phyloP scores from a whole-genome alignment of 1,284 basidiomycete genomes.

The Stygiomarasmius scandens region DNA sequence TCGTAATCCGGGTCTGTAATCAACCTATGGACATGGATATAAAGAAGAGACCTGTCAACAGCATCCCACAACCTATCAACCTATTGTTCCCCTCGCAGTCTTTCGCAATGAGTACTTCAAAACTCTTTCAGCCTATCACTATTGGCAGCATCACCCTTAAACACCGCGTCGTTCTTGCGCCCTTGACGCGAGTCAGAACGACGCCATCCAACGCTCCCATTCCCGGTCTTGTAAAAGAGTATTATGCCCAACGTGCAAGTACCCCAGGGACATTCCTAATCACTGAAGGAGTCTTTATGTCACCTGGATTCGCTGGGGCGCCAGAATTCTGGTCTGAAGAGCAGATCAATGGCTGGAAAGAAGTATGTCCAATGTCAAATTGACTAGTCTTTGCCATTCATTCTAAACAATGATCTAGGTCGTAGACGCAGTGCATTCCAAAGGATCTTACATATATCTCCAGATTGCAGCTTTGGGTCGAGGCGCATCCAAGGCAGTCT shows the following conservation, averaged over 20 bases:
- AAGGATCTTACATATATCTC: constrained; percentile 39
- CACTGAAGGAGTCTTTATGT: constrained; percentile 32
- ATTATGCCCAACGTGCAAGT: constrained; percentile 34
- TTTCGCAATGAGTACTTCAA: constrained; percentile 22
- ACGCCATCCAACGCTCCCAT: constrained; percentile 15
- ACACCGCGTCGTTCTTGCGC: constrained; percentile 22
- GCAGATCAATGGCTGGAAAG: neutral
- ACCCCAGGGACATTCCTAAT: constrained; percentile 32
- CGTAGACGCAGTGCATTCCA: constrained; percentile 33
- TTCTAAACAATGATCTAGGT: constrained; percentile 19
- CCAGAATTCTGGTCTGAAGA: constrained; percentile 29
- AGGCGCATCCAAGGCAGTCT: constrained; percentile 21
- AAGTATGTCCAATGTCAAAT: neutral
- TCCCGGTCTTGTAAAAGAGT: constrained; percentile 27
- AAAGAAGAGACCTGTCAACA: too few species aligned
- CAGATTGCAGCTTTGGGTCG: constrained; percentile 51
- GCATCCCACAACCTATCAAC: too few species aligned
- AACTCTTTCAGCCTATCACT: constrained; percentile 16
- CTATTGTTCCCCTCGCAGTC: too few species aligned
- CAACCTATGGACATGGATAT: too few species aligned
- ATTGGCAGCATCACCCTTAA: constrained; percentile 11
- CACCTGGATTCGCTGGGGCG: neutral
- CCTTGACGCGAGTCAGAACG: constrained; percentile 15
- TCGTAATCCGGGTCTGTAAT: too few species aligned
- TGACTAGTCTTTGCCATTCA: neutral